Conservation (phyloP, 1,139 yeast genomes). For the Chernovozyma sophiae-reginae region DNA sequence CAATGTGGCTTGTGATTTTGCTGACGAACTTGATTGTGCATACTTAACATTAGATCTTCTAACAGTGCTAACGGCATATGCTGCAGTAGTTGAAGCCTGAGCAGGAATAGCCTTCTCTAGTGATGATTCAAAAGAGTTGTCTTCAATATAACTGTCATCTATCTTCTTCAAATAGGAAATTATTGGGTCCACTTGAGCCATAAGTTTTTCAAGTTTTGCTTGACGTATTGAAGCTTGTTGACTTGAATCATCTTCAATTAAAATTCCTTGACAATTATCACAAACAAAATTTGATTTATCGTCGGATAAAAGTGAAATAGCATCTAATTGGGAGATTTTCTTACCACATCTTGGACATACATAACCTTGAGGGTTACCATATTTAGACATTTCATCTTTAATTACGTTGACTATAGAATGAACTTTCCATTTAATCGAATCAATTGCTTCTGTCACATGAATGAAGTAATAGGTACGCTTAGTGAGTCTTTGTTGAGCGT, state of each 20-base stretch:
- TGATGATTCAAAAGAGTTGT: conserved; percentile 81
- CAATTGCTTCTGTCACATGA: conserved; percentile 90
- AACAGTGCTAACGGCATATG: conserved; percentile 46
- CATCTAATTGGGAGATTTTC: conserved; percentile 82
- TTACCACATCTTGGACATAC: conserved; percentile 83
- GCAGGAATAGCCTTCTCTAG: conserved; percentile 81
- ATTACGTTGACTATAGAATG: conserved; percentile 77
- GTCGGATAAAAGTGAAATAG: conserved; percentile 72
- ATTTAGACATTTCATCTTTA: conserved; percentile 75
- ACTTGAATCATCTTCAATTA: conserved; percentile 85
- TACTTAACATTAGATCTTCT: conserved; percentile 28
- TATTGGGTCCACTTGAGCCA: conserved; percentile 87
- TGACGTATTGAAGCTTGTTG: conserved; percentile 80
- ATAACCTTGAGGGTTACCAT: conserved; percentile 91
- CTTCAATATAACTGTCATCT: conserved; percentile 82
- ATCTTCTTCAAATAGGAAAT: conserved; percentile 78
- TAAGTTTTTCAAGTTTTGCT: conserved; percentile 74
- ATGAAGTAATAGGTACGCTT: conserved; percentile 81
- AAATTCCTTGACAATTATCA: conserved; percentile 71
- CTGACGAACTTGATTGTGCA: conserved; percentile 34
- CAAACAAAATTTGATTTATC: conserved; percentile 81
- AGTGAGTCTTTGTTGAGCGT: conserved; percentile 61
- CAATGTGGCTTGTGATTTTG: conserved; percentile 64
- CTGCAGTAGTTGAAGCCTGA: conserved; percentile 61
- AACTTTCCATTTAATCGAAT: conserved; percentile 94